Evolutionary conservation across 768 basidiomycete species (phyloP), one percentile per base, ranked within the genome.

Genomic region (Mycena metata): DNA sequence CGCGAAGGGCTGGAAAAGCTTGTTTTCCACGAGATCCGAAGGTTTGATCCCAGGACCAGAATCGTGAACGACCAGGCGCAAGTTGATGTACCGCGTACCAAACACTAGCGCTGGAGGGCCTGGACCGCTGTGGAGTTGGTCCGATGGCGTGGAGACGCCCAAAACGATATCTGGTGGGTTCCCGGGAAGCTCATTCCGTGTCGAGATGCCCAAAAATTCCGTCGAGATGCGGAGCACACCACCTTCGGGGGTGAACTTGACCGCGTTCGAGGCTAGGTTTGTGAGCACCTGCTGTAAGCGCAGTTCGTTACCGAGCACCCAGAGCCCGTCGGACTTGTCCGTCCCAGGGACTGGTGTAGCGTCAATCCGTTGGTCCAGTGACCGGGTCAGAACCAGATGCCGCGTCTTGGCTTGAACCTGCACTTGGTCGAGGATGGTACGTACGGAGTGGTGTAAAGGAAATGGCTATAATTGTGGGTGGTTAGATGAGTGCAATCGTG

Each of bases 291-390:
- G 80, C n/a, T 81, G 77, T 62, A 83, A 60, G 2, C 83, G 74
- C 73, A 83, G 79, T 67, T 84, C 83, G 69, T 82, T 81, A 23
- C 83, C 83, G 17, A 83, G 72, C 45, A 84, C 83, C 80, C 74
- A 75, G 0, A 74, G 69, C 16, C 61, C 69, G 19, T 68, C 70
- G 17, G 70, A 64, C 41, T 71, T 59, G 30, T n/a, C 33, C 17
- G 9, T 33, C 11, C 41, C 45, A 3, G 67, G 64, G 0, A 63
- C 60, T 21, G 66, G 61, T 15, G 49, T n/a, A 23, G 69, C 45
- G 65, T 84, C 83, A 39, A 84, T 81, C 50, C 77, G 73, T 42
- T 77, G 71, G 66, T 84, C 83, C 11, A 83, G 61, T 0, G 79
- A 74, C 23, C 78, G 74, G 6, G 73, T 69, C 10, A 84, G 73